Percentiles rank a stretch among this genome's conserved stretches.
Evolutionary conservation across 345 rosid genomes (phyloP).

Genomic region (Alliaria petiolata): DNA sequence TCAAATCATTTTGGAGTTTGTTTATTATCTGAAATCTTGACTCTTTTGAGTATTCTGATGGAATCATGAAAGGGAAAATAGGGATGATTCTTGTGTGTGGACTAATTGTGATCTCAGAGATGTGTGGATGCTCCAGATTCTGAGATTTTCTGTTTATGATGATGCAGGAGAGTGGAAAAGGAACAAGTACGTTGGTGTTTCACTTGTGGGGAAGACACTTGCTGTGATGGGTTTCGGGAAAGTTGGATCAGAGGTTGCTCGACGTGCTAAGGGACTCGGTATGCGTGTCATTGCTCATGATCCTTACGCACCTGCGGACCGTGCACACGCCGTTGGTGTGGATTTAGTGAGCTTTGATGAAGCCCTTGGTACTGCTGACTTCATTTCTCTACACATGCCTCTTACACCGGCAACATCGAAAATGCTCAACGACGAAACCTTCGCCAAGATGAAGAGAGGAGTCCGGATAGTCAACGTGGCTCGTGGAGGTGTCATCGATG

Average conservation of each 20-base stretch:
- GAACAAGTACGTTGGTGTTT: constrained; percentile 78
- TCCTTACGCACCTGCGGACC: constrained; percentile 79
- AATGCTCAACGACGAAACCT: constrained; percentile 68
- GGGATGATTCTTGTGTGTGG: neutral
- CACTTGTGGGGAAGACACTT: constrained; percentile 75
- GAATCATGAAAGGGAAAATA: no score
- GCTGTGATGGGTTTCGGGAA: constrained; percentile 79
- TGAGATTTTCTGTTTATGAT: neutral
- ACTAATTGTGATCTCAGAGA: neutral
- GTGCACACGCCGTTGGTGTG: constrained; percentile 76
- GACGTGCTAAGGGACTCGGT: constrained; percentile 87
- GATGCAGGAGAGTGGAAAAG: constrained; percentile 66
- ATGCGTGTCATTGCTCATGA: constrained; percentile 81
- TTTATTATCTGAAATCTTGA: no score
- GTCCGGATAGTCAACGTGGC: constrained; percentile 77
- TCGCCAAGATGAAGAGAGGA: constrained; percentile 84
- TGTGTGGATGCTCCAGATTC: no score
- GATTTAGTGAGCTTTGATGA: constrained; percentile 74
- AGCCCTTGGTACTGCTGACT: constrained; percentile 65
- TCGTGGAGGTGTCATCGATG: constrained; percentile 86
- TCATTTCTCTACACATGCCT: constrained; percentile 84
- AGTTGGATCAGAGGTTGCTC: constrained; percentile 83
- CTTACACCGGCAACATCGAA: constrained; percentile 70
- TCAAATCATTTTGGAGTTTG: no score
- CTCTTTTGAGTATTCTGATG: no score